Evolutionary conservation across 2,329 filamentous ascomycete genomes (phyloP).

Genomic region (Diaporthe destruens): DNA sequence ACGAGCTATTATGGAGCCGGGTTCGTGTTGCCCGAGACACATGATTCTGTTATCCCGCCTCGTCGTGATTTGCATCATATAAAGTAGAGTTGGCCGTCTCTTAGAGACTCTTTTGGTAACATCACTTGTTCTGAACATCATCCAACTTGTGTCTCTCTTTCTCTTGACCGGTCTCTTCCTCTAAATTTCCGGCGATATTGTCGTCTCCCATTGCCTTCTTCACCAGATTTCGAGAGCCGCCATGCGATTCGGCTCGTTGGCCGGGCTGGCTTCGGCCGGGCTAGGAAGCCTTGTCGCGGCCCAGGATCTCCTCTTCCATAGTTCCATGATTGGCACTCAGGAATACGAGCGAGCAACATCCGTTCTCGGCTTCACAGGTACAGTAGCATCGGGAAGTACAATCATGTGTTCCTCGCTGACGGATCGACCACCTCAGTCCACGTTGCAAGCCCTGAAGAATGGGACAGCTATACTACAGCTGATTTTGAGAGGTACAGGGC

Average conservation of each 20-base stretch:
- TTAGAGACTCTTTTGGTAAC: constrained; percentile 6
- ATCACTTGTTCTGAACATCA: constrained; percentile 29
- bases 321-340: constrained; percentile 44
- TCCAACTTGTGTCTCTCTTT: constrained; percentile 41
- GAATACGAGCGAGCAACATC: constrained; percentile 45
- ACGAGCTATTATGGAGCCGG: constrained; percentile 3
- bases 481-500: constrained; percentile 60
- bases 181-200: background rate
- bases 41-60: constrained; percentile 11
- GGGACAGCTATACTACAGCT: constrained; percentile 53
- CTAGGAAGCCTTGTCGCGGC: constrained; percentile 41
- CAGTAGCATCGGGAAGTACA: background rate
- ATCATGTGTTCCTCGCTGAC: constrained; percentile 26
- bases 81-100: constrained; percentile 38
- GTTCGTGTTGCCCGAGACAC: constrained; percentile 37
- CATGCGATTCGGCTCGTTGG: constrained; percentile 36
- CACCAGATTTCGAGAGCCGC: background rate
- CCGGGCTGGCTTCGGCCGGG: constrained; percentile 39
- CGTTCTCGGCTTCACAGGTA: constrained; percentile 43
- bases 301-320: constrained; percentile 46
- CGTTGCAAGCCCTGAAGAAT: constrained; percentile 52
- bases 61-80: constrained; percentile 30
- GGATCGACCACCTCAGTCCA: constrained; percentile 45
- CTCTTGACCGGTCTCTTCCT: constrained; percentile 25
- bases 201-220: constrained; percentile 3